Conservation (phyloP, 805 yeast genomes). For the Jamesozyma gamospora region DNA sequence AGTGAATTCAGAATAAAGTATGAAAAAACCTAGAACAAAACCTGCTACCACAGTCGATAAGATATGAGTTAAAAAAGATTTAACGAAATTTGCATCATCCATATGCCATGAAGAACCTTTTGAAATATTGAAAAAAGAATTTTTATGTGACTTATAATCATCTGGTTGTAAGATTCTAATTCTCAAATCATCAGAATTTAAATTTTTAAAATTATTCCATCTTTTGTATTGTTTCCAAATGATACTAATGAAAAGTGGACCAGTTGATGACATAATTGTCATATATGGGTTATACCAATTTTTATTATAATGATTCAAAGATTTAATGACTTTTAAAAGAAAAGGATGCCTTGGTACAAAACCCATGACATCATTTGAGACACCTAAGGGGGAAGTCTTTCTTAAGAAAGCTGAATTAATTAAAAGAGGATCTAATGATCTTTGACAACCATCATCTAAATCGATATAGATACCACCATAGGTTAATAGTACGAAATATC, state of each 20-base stretch:
- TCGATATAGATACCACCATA: constrained; percentile 88
- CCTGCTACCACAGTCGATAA: constrained; percentile 62
- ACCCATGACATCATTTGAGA: constrained; percentile 89
- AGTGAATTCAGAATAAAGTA: constrained; percentile 37
- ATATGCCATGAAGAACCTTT: constrained; percentile 89
- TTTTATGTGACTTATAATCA: constrained; percentile 51
- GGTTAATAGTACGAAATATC: constrained; percentile 72
- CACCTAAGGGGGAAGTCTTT: constrained; percentile 80
- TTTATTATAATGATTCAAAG: constrained; percentile 49
- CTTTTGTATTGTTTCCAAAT: constrained; percentile 80
- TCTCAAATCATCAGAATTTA: not conserved
- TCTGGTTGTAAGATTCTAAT: constrained; percentile 60
- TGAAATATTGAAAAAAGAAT: constrained; percentile 60
- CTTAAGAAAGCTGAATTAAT: constrained; percentile 75
- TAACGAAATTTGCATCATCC: constrained; percentile 73
- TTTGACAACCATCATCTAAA: constrained; percentile 76
- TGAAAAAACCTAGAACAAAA: constrained; percentile 40
- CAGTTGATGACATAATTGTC: constrained; percentile 89
- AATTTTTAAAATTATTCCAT: constrained; percentile 39
- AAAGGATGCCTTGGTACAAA: constrained; percentile 79
- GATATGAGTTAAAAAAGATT: constrained; percentile 62
- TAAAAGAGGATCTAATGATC: constrained; percentile 67
- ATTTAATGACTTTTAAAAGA: constrained; percentile 57
- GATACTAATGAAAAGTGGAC: constrained; percentile 76
- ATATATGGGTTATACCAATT: constrained; percentile 81